Conservation (phyloP, 768 basidiomycete genomes). For the Mycena polygramma region DNA sequence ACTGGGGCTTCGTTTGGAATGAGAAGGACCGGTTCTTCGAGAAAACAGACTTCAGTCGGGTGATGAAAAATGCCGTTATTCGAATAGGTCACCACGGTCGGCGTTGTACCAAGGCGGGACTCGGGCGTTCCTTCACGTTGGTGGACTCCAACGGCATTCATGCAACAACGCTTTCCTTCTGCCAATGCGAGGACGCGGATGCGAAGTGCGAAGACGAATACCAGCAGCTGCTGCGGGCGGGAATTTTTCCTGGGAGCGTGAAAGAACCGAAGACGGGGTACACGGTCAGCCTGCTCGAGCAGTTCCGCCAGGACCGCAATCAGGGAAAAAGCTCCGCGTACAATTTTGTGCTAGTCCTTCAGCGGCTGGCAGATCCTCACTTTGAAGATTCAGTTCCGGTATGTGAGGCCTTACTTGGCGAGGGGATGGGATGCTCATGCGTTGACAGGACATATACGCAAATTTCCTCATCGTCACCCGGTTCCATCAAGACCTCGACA, state of each 20-base stretch:
- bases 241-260: constrained; percentile 28
- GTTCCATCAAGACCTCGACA: constrained; percentile 19
- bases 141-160: constrained; percentile 33
- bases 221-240: constrained; percentile 18
- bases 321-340: constrained; percentile 30
- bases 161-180: constrained; percentile 26
- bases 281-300: constrained; percentile 21
- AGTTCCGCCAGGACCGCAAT: constrained; percentile 17
- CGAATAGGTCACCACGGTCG: constrained; percentile 19
- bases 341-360: constrained; percentile 25
- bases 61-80: constrained; percentile 5
- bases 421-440: background rate
- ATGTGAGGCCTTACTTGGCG: background rate
- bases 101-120: constrained; percentile 19
- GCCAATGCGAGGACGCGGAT: constrained; percentile 15
- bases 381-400: constrained; percentile 27
- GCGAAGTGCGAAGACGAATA: constrained; percentile 1
- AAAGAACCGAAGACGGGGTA: constrained; percentile 24
- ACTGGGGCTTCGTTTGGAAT: constrained; percentile 31
- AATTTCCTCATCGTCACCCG: constrained; percentile 22
- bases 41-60: constrained; percentile 14
- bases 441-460: constrained; percentile 17
- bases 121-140: constrained; percentile 15
- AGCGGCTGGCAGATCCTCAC: constrained; percentile 27
- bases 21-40: constrained; percentile 17